Percentiles rank a stretch among this genome's conserved stretches.
These are phyloP conservation scores for Sherardia arvensis DNA, from an alignment of 257 asterid species.

Conservation along the genomic window DNA sequence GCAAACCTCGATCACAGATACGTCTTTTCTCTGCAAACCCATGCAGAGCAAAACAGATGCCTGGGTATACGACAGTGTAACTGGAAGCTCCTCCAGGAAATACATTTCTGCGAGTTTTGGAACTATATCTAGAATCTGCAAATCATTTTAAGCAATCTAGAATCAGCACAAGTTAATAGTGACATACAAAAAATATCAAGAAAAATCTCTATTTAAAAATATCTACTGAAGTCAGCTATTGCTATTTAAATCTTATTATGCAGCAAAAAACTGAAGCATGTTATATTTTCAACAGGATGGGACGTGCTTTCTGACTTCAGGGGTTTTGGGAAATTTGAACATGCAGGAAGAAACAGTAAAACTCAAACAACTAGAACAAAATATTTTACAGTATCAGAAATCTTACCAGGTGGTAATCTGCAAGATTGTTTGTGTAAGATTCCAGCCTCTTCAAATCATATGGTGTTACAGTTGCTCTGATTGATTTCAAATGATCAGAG, in stretches of 20 bases:
- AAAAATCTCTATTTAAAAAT: not conserved
- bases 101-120: conserved; percentile 45
- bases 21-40: conserved; percentile 74
- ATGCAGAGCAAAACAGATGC: conserved; percentile 86
- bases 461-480: conserved; percentile 36
- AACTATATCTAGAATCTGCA: conserved; percentile 59
- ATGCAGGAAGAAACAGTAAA: not conserved
- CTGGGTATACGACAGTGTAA: conserved; percentile 59
- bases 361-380: not conserved
- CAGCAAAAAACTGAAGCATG: not conserved
- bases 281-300: not conserved
- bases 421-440: conserved; percentile 67
- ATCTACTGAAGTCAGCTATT: no score
- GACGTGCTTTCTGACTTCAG: not conserved
- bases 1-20: conserved; percentile 57
- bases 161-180: conserved; percentile 33
- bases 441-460: conserved; percentile 60
- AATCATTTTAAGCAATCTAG: conserved; percentile 15
- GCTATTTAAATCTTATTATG: not conserved
- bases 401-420: conserved; percentile 54
- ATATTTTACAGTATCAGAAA: not conserved
- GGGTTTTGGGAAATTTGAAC: no score
- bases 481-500: conserved; percentile 37
- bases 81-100: conserved; percentile 77
- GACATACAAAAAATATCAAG: not conserved